These are phyloP conservation scores for Entrophospora sp. DNA, from an alignment of 192 early-diverging fungal genomes.

Conservation along the genomic window DNA sequence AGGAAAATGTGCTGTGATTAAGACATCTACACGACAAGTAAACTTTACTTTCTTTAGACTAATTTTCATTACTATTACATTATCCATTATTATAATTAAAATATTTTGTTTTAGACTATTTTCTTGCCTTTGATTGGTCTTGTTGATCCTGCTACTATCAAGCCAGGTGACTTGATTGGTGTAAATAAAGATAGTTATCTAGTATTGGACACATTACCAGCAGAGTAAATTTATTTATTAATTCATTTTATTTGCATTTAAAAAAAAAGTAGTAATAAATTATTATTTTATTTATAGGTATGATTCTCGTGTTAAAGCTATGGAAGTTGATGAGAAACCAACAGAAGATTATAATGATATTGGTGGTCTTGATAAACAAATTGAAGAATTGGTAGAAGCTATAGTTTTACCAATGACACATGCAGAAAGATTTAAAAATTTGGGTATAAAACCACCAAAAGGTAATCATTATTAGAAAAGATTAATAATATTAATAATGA, in stretches of 20 bases:
- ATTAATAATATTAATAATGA: background rate
- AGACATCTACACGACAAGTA: conserved; percentile 90
- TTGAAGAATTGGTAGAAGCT: conserved; percentile 80
- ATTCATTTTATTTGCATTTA: background rate
- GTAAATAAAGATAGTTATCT: conserved; percentile 98
- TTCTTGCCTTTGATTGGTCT: conserved; percentile 96
- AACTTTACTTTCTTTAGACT: background rate
- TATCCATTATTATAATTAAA: background rate
- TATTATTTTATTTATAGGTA: conserved; percentile 44
- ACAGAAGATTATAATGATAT: conserved; percentile 96
- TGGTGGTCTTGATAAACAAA: conserved; percentile 84
- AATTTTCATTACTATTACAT: background rate
- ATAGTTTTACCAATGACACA: conserved; percentile 84
- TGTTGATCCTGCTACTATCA: conserved; percentile 79
- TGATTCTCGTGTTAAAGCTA: conserved; percentile 96
- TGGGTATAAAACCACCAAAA: conserved; percentile 83
- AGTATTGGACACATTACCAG: conserved; percentile 90
- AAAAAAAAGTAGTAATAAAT: background rate
- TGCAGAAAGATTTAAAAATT: conserved; percentile 74
- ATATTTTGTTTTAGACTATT: conserved; percentile 55
- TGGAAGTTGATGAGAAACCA: conserved; percentile 99
- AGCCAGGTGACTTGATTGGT: conserved; percentile 95
- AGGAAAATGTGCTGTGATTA: conserved; percentile 96
- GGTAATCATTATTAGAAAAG: conserved; percentile 20
- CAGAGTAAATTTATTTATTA: conserved; percentile 57